A percentile compares a stretch with the other conserved stretches of the same genome.
phyloP scores from a whole-genome alignment of 352 stramenopile species.

The Phytophthora pseudosyringae region DNA sequence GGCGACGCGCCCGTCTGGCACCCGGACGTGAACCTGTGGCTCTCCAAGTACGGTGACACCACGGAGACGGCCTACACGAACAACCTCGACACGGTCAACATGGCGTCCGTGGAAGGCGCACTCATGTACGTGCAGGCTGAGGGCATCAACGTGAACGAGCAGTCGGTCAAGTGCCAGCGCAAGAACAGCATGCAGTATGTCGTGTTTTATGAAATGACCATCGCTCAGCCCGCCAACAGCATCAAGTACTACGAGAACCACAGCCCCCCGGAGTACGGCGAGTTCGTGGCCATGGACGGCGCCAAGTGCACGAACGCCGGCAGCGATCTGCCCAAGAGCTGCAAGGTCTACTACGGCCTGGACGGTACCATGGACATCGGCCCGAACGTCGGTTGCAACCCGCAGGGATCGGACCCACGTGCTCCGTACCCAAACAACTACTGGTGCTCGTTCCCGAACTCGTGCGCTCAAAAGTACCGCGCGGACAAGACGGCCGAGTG shows the following conservation, averaged over 20 bases:
- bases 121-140: conserved; percentile 78
- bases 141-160: conserved; percentile 62
- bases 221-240: conserved; percentile 61
- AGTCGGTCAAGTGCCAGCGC: conserved; percentile 58
- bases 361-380: conserved; percentile 54
- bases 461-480: conserved; percentile 51
- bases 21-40: conserved; percentile 33
- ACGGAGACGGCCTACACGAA: conserved; percentile 41
- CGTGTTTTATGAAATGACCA: conserved; percentile 72
- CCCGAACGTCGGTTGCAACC: conserved; percentile 52
- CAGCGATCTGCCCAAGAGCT: conserved; percentile 38
- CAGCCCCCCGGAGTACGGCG: conserved; percentile 51
- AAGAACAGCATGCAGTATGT: conserved; percentile 82
- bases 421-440: conserved; percentile 71
- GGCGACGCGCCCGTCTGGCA: conserved; percentile 53
- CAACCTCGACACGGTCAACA: conserved; percentile 72
- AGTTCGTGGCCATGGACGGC: conserved; percentile 70
- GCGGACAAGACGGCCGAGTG: conserved; percentile 56
- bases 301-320: conserved; percentile 60
- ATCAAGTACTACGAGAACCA: conserved; percentile 58
- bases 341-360: conserved; percentile 58
- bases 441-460: conserved; percentile 79
- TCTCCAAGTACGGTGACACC: conserved; percentile 53
- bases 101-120: conserved; percentile 61
- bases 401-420: conserved; percentile 47